Percentiles rank a stretch among this genome's conserved stretches.
phyloP scores from a whole-genome alignment of 306 rosid species.

The Luffa aegyptiaca region DNA sequence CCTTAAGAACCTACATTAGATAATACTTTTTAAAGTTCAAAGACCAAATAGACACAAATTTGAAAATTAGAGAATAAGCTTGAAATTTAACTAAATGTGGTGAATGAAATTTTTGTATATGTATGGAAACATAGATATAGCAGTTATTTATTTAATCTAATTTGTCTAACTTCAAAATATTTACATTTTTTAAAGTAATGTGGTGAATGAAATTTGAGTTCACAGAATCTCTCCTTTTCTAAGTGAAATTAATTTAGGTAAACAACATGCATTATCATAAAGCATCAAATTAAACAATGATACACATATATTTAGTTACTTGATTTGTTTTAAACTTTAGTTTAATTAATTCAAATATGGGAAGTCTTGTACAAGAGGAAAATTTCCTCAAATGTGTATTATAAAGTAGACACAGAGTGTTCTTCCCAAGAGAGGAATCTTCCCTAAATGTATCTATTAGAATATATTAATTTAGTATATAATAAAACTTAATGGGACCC shows the following conservation, averaged over 20 bases:
- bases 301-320: not conserved
- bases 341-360: not conserved
- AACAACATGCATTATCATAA: not conserved
- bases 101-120: too few species aligned
- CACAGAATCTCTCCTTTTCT: not conserved
- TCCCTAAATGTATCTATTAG: not conserved
- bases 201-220: not conserved
- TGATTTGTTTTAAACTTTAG: not conserved
- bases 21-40: too few species aligned
- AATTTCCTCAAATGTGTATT: not conserved
- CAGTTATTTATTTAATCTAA: too few species aligned
- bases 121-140: too few species aligned
- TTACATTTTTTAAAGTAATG: not conserved
- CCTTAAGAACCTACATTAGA: too few species aligned
- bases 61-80: too few species aligned
- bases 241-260: not conserved
- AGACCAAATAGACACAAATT: too few species aligned
- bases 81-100: too few species aligned
- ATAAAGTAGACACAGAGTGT: not conserved
- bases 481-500: not conserved
- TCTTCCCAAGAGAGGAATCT: constrained; percentile 9
- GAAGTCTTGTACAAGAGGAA: not conserved
- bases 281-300: not conserved
- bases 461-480: not conserved
- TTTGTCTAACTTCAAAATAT: not conserved